Percentiles rank a stretch among this genome's conserved stretches.
Evolutionary conservation across 768 basidiomycete species (phyloP).

Genomic region (Dentipellis sp.): DNA sequence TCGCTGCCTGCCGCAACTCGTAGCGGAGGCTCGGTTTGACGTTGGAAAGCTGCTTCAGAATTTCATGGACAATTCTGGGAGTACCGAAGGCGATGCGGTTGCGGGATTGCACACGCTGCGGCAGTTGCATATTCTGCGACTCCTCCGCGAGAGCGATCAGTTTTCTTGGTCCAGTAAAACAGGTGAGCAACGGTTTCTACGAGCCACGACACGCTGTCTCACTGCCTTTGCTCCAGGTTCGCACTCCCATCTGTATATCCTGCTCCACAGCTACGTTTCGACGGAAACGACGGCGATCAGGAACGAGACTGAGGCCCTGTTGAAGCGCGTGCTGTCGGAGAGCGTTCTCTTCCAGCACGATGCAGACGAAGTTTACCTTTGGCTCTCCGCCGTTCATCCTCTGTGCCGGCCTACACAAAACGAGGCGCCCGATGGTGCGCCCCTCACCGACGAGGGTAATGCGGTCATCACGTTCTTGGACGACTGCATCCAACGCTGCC

Average conservation of each 20-base stretch:
- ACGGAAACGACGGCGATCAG: conserved; percentile 44
- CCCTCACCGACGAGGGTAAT: conserved; percentile 46
- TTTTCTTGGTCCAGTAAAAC: conserved; percentile 73
- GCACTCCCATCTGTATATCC: conserved; percentile 62
- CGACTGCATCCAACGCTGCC: conserved; percentile 74
- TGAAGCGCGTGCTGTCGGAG: conserved; percentile 55
- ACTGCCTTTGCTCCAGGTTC: not conserved
- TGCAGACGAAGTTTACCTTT: conserved; percentile 56
- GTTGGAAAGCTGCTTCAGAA: conserved; percentile 65
- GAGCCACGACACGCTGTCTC: not conserved
- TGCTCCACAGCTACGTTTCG: conserved; percentile 54
- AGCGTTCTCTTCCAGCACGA: conserved; percentile 80
- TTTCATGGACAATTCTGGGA: conserved; percentile 24
- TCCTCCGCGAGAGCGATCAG: conserved; percentile 70
- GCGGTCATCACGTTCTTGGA: conserved; percentile 66
- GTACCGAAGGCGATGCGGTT: conserved; percentile 22
- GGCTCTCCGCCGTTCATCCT: conserved; percentile 61
- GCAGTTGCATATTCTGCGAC: conserved; percentile 68
- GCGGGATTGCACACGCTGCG: conserved; percentile 45
- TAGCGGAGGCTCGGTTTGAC: conserved; percentile 79
- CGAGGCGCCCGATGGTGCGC: conserved; percentile 41
- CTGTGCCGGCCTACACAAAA: conserved; percentile 26
- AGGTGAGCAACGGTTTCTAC: conserved; percentile 28
- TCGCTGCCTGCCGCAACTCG: conserved; percentile 58
- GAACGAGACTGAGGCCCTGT: conserved; percentile 39